phyloP scores from a whole-genome alignment of 2,329 filamentous ascomycete genomes.

The Beauveria brongniartii region DNA sequence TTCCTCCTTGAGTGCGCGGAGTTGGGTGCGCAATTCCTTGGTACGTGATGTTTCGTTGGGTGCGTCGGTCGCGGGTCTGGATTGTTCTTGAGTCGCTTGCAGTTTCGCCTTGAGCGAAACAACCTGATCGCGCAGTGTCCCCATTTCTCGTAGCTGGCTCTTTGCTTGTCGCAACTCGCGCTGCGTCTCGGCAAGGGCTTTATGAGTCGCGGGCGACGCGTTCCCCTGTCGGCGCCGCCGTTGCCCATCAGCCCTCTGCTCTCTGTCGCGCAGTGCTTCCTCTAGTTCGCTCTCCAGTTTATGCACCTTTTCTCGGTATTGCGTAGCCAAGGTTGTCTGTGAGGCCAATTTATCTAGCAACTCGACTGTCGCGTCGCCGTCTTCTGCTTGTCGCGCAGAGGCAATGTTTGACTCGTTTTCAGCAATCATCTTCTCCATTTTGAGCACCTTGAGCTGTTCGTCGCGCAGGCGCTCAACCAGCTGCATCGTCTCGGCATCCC shows the following conservation, averaged over 20 bases:
- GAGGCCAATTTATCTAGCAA: slow-evolving; percentile 46
- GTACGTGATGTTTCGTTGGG: slow-evolving; percentile 19
- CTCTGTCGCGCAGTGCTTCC: slow-evolving; percentile 29
- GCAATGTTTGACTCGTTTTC: slow-evolving; percentile 51
- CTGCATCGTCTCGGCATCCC: slow-evolving; percentile 62
- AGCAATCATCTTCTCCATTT: slow-evolving; percentile 55
- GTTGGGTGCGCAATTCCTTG: slow-evolving; percentile 33
- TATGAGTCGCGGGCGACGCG: slow-evolving; percentile 42
- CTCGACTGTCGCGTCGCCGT: slow-evolving; percentile 33
- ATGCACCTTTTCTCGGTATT: slow-evolving; percentile 52
- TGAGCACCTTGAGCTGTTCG: slow-evolving; percentile 56
- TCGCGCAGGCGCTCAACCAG: slow-evolving; percentile 58
- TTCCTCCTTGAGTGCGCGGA: slow-evolving; percentile 37
- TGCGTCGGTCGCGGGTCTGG: slow-evolving; percentile 31
- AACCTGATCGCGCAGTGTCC: slow-evolving; percentile 44
- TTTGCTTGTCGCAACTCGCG: slow-evolving; percentile 47
- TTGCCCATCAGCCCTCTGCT: slow-evolving; percentile 22
- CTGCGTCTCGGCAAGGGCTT: slow-evolving; percentile 43
- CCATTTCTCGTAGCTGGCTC: slow-evolving; percentile 44
- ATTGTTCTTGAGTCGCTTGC: slow-evolving; percentile 20
- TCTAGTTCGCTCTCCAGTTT: slow-evolving; percentile 47
- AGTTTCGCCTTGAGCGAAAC: slow-evolving; percentile 43
- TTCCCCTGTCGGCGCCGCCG: slow-evolving; percentile 29
- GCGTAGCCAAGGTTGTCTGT: slow-evolving; percentile 48
- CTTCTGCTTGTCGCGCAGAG: slow-evolving; percentile 20